These are phyloP conservation scores for Globisporangium cederbergense DNA, from an alignment of 352 stramenopile species.

Conservation along the genomic window DNA sequence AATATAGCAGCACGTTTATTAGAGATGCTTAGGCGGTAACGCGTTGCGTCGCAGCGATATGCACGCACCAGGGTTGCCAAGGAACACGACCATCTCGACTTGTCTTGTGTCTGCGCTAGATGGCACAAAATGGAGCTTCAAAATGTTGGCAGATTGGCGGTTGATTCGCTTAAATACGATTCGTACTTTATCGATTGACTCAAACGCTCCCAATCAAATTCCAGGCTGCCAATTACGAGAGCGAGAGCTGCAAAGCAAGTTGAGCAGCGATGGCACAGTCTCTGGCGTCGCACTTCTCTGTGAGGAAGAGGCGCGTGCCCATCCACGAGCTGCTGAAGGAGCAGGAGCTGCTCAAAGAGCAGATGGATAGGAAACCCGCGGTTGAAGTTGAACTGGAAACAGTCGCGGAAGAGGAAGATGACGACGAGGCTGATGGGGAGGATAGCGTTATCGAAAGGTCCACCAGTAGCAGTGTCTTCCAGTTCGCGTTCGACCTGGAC, in stretches of 20 bases:
- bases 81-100: slow-evolving; percentile 52
- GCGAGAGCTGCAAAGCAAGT: neutral
- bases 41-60: neutral
- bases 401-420: neutral
- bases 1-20: neutral
- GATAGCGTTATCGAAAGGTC: neutral
- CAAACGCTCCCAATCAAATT: neutral
- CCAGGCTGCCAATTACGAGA: neutral
- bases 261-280: neutral
- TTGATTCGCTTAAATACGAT: neutral
- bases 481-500: slow-evolving; percentile 17
- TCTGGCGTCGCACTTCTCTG: slow-evolving; percentile 17
- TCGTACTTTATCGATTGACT: slow-evolving; percentile 7
- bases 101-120: slow-evolving; percentile 11
- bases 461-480: slow-evolving; percentile 3
- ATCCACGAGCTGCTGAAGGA: neutral
- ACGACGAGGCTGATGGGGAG: neutral
- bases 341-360: too few species aligned
- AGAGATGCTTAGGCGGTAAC: neutral
- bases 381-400: neutral
- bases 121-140: neutral
- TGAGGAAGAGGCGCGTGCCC: slow-evolving; percentile 12
- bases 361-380: neutral
- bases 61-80: slow-evolving; percentile 61
- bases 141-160: neutral